Base-by-base conservation (phyloP, 306 rosid species). In the Benincasa hispida region DNA sequence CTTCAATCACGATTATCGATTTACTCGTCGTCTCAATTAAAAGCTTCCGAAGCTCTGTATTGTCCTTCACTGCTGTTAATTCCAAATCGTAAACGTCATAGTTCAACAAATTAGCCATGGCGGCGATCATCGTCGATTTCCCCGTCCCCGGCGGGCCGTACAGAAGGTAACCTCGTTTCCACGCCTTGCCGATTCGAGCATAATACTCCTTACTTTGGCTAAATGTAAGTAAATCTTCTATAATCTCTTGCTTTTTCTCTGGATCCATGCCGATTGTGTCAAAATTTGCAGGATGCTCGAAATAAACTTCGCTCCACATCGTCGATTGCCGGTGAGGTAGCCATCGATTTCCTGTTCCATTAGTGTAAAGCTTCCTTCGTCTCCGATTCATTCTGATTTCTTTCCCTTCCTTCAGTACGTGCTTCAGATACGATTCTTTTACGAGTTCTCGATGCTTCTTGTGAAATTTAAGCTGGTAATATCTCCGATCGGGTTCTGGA, bases 91-190 rank as follows among this genome's bases (percentile, higher is more conserved):
- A 68, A 41, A 68, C 74, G 55, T 68, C 74, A 8, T 68, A 68
- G 10, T 68, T 39, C 2, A 68, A 35, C 55, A 68, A 41, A 39
- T 68, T 68, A 0, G 74, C 74, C 55, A 68, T 68, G 34, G 74
- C 74, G 35, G 55, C 55, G 5, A 68, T 68, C 74, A 68, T 68
- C 55, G 74, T 68, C 10, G 74, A 68, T 39, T 68, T 68, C 34
- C 74, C 74, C 55, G 74, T 68, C 55, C 74, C 74, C 2, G 74
- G 74, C 35, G 74, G 74, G n/a, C 74, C 74, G 21, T 68, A 68
- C n/a, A 68, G 74, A 68, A 68, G 74, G 74, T 68, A 68, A 14
- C 74, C 74, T 41, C 74, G 74, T 41, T 68, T 68, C 74, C 74
- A 68, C 5, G 54, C 54, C 34, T 68, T 68, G 55, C 74, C 55